Conservation (phyloP, 164 flowering plant genomes). For the Sextonia rubra region DNA sequence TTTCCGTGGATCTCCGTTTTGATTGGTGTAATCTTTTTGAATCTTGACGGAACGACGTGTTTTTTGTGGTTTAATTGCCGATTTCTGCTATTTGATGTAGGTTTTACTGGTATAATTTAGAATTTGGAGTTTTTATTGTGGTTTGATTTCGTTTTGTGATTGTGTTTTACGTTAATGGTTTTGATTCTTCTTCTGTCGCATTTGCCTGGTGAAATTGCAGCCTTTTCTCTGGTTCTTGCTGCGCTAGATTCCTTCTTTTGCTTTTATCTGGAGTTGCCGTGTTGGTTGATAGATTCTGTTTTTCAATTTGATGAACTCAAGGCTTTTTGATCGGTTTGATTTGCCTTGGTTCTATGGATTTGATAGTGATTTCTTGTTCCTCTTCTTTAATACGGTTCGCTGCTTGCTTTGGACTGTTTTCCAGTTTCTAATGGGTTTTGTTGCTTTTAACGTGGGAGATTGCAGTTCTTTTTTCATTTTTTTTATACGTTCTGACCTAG, state of each 20-base stretch:
- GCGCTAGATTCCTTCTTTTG: neutral
- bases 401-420: neutral
- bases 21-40: no score
- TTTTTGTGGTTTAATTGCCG: no score
- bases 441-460: neutral
- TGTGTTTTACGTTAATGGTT: neutral
- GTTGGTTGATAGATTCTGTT: neutral
- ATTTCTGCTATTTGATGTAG: no score
- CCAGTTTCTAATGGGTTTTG: neutral
- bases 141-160: neutral
- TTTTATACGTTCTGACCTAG: neutral
- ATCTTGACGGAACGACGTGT: no score
- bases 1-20: no score
- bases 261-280: neutral
- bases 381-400: neutral
- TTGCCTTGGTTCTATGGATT: neutral
- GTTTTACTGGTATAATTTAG: neutral
- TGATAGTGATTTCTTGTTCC: neutral
- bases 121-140: constrained; percentile 6
- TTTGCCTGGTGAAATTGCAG: constrained; percentile 6
- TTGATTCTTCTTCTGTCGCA: constrained; percentile 1
- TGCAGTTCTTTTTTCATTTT: constrained; percentile 2
- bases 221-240: constrained; percentile 4
- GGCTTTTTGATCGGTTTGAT: no score
- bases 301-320: neutral